These are phyloP conservation scores for Xylaria sp. DNA, from an alignment of 2,329 filamentous ascomycete genomes.

Conservation along the genomic window DNA sequence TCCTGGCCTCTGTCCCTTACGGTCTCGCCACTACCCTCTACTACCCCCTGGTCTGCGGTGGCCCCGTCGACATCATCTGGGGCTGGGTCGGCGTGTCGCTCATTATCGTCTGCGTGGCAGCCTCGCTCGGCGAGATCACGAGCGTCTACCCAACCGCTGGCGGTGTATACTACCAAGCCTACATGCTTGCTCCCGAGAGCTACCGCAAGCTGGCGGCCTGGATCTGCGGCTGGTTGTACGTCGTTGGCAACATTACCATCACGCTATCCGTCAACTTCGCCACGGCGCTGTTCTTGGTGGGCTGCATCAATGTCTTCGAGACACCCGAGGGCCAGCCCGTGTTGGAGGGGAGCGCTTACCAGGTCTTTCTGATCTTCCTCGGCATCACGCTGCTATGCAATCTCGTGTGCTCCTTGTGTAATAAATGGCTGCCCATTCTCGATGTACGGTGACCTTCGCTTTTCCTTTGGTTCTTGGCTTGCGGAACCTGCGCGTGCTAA, in stretches of 20 bases:
- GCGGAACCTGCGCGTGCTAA: slow-evolving; percentile 8
- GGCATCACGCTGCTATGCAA: slow-evolving; percentile 69
- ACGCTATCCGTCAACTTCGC: slow-evolving; percentile 84
- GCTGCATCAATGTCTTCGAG: slow-evolving; percentile 62
- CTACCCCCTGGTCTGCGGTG: slow-evolving; percentile 70
- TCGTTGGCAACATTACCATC: slow-evolving; percentile 81
- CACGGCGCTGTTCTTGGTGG: slow-evolving; percentile 68
- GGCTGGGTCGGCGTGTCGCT: slow-evolving; percentile 72
- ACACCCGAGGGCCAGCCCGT: slow-evolving; percentile 50
- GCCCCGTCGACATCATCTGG: slow-evolving; percentile 74
- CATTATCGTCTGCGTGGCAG: slow-evolving; percentile 73
- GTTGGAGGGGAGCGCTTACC: slow-evolving; percentile 60
- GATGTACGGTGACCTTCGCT: slow-evolving; percentile 61
- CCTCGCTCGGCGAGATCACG: slow-evolving; percentile 75
- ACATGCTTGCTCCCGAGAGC: slow-evolving; percentile 68
- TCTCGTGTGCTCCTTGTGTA: slow-evolving; percentile 68
- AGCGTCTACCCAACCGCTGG: slow-evolving; percentile 78
- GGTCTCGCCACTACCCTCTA: slow-evolving; percentile 72
- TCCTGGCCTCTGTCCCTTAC: slow-evolving; percentile 76
- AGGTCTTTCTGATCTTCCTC: slow-evolving; percentile 74
- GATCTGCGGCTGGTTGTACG: slow-evolving; percentile 77
- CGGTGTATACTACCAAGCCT: slow-evolving; percentile 80
- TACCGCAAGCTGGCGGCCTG: slow-evolving; percentile 70
- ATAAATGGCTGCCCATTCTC: slow-evolving; percentile 68
- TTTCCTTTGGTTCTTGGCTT: neutral